A percentile compares a stretch with the other conserved stretches of the same genome.
Conservation (phyloP, 2,329 filamentous ascomycete species). For the Aspergillus oerlinghausenensis region DNA sequence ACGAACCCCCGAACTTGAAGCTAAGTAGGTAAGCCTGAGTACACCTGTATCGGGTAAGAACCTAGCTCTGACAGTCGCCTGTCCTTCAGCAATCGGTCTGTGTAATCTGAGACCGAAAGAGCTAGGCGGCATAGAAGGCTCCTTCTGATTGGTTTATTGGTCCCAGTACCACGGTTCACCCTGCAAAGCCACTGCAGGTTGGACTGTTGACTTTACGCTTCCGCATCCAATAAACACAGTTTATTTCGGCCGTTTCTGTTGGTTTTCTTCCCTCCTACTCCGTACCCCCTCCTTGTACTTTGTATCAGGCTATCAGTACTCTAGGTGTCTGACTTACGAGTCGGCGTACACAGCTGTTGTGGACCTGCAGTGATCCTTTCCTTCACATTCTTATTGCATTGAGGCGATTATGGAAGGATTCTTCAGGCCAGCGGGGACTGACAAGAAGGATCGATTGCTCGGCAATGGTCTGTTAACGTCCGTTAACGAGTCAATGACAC, state of each 20-base stretch:
- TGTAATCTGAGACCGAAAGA: constrained; percentile 16
- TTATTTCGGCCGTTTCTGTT: constrained; percentile 10
- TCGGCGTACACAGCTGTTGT: neutral
- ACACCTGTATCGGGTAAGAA: neutral
- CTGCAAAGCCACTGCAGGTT: constrained; percentile 16
- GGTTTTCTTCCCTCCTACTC: constrained; percentile 11
- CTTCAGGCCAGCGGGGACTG: neutral
- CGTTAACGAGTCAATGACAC: too few species aligned
- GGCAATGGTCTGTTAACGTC: neutral
- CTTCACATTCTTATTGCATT: neutral
- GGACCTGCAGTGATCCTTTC: constrained; percentile 4
- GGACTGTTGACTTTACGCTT: constrained; percentile 13
- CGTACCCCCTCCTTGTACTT: neutral
- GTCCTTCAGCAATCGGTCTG: constrained; percentile 12
- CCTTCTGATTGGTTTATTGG: constrained; percentile 15
- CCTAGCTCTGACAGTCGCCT: neutral
- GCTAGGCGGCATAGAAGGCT: constrained; percentile 12
- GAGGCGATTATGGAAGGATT: neutral
- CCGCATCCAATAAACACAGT: constrained; percentile 16
- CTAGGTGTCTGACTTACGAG: neutral
- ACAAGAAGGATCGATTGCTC: neutral
- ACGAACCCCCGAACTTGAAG: neutral
- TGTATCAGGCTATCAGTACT: neutral
- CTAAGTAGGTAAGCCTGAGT: too few species aligned
- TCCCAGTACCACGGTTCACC: constrained; percentile 20